A percentile compares a stretch with the other conserved stretches of the same genome.
Conservation (phyloP, 2,329 filamentous ascomycete species). For the Cladosporium sp. region DNA sequence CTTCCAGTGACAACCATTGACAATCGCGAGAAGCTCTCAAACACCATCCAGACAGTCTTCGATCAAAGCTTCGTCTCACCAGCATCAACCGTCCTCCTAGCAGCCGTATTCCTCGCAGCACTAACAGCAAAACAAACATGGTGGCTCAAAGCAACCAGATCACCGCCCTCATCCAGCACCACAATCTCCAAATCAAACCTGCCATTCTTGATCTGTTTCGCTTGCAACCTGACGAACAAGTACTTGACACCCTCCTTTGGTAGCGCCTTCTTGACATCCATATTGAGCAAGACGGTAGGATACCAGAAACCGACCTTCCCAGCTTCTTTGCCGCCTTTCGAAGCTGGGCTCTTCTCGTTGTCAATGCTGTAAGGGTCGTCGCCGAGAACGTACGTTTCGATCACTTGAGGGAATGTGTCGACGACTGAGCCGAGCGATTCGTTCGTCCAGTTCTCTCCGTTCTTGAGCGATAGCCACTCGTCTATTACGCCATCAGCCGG, state of each 20-base stretch:
- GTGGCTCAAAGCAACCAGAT: slow-evolving; percentile 63
- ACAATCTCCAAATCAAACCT: slow-evolving; percentile 70
- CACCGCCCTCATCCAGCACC: slow-evolving; percentile 59
- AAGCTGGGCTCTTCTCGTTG: slow-evolving; percentile 14
- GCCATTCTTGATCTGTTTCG: slow-evolving; percentile 66
- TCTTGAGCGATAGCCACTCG: slow-evolving; percentile 63
- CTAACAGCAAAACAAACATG: slow-evolving; percentile 64
- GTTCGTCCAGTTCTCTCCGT: slow-evolving; percentile 61
- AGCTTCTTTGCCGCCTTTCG: slow-evolving; percentile 20
- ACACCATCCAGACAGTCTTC: too few relatives aligned
- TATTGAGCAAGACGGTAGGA: slow-evolving; percentile 68
- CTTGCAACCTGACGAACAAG: slow-evolving; percentile 61
- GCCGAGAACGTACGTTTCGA: slow-evolving; percentile 45
- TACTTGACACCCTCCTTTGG: slow-evolving; percentile 67
- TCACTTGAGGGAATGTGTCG: slow-evolving; percentile 65
- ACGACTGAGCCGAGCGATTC: slow-evolving; percentile 60
- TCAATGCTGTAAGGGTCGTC: slow-evolving; percentile 33
- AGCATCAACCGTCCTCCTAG: slow-evolving; percentile 35
- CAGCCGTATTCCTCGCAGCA: slow-evolving; percentile 59
- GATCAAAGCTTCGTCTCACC: slow-evolving; percentile 20
- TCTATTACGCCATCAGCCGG: slow-evolving; percentile 46
- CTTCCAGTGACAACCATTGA: too few relatives aligned
- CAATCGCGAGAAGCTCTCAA: too few relatives aligned
- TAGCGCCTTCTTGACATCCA: slow-evolving; percentile 72
- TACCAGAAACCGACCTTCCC: slow-evolving; percentile 58